Conservation (phyloP, 257 asterid genomes). For the Capsicum pubescens region DNA sequence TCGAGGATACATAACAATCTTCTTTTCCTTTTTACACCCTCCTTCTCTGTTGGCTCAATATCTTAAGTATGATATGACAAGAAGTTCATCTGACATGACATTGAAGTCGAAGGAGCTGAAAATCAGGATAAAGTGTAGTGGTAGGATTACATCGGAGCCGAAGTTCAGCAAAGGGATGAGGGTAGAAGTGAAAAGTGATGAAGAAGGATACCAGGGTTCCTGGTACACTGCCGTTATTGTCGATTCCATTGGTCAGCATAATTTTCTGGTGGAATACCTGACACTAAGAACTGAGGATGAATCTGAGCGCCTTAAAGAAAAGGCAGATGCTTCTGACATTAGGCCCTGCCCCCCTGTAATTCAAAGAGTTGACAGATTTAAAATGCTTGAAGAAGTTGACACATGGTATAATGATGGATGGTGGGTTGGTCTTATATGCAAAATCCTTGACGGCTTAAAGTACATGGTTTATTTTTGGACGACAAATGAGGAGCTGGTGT, state of each 20-base stretch:
- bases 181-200: constrained; percentile 72
- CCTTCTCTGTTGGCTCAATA: neutral
- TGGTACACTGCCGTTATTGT: constrained; percentile 61
- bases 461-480: constrained; percentile 61
- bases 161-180: constrained; percentile 50
- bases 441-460: constrained; percentile 48
- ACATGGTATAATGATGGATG: constrained; percentile 79
- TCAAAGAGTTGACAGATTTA: constrained; percentile 39
- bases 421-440: constrained; percentile 73
- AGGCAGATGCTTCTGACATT: constrained; percentile 44
- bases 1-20: neutral
- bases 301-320: constrained; percentile 49
- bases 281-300: constrained; percentile 58
- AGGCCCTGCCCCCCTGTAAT: constrained; percentile 66
- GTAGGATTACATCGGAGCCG: constrained; percentile 35
- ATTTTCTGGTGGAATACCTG: constrained; percentile 61
- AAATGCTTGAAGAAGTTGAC: constrained; percentile 65
- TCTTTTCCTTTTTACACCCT: constrained; percentile 16
- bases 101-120: constrained; percentile 37
- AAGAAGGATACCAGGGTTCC: constrained; percentile 70
- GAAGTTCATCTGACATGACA: constrained; percentile 34
- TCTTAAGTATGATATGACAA: constrained; percentile 41
- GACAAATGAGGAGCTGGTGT: constrained; percentile 55
- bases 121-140: constrained; percentile 41
- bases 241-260: constrained; percentile 36